Conservation (phyloP, 305 asterid genomes). For the Fraxinus baroniana region DNA sequence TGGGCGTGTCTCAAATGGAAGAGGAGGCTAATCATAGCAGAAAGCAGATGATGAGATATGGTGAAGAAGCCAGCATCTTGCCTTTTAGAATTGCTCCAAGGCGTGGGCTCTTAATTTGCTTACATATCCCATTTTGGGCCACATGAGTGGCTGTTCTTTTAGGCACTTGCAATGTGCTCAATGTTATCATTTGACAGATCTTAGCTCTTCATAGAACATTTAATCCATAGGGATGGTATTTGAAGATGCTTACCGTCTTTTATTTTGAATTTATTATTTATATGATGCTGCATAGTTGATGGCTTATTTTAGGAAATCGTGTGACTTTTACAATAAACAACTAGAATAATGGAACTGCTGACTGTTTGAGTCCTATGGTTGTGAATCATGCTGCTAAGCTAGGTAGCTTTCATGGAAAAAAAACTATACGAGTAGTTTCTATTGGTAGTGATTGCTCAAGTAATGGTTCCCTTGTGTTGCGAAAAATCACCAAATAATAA, state of each 20-base stretch:
- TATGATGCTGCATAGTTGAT: neutral
- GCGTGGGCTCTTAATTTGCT: neutral
- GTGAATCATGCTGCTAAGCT: neutral
- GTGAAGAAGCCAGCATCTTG: neutral
- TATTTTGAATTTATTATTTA: neutral
- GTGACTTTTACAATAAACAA: neutral
- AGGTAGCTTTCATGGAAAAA: neutral
- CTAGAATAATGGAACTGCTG: neutral
- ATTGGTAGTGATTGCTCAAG: neutral
- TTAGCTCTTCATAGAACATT: neutral
- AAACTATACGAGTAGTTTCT: neutral
- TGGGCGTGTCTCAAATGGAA: neutral
- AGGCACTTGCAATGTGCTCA: neutral
- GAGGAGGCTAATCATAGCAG: neutral
- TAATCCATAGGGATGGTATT: neutral
- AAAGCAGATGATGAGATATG: neutral
- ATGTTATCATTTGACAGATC: neutral
- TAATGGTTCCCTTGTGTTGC: neutral
- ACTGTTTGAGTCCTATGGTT: neutral
- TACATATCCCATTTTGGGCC: neutral
- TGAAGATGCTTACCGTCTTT: neutral
- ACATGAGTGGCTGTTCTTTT: neutral
- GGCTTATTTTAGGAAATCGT: neutral
- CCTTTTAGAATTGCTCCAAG: neutral
- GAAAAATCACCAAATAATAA: neutral